Percentiles rank a stretch among this genome's conserved stretches.
phyloP scores from a whole-genome alignment of 805 yeast genomes.

The Candida namnaoensis region DNA sequence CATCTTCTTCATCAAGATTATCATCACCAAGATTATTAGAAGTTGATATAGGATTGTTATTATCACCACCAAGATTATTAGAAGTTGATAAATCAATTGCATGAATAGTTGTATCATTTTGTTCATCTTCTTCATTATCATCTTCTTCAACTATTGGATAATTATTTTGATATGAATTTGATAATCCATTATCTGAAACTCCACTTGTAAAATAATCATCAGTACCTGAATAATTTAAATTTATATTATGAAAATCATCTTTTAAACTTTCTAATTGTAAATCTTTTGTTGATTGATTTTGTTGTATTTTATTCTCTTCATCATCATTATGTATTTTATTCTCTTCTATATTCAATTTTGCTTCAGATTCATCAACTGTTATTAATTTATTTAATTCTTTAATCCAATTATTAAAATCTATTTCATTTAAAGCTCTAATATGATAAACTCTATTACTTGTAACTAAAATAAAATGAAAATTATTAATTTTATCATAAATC shows the following conservation, averaged over 20 bases:
- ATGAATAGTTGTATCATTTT: too few relatives aligned
- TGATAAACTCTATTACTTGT: conserved; percentile 14
- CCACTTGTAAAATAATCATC: conserved; percentile 15
- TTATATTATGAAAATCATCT: conserved; percentile 2
- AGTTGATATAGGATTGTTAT: too few relatives aligned
- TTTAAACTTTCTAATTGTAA: background rate
- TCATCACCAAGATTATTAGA: background rate
- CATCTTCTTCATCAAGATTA: conserved; percentile 1
- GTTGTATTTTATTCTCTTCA: conserved; percentile 1
- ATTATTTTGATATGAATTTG: background rate
- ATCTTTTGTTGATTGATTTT: too few relatives aligned
- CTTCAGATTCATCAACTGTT: background rate
- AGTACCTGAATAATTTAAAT: conserved; percentile 12
- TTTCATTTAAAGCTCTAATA: conserved; percentile 10
- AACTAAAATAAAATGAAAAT: conserved; percentile 14
- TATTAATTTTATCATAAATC: conserved; percentile 11
- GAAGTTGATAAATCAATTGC: too few relatives aligned
- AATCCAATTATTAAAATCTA: conserved; percentile 15
- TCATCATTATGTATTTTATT: conserved; percentile 10
- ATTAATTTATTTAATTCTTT: conserved; percentile 1
- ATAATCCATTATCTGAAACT: conserved; percentile 5
- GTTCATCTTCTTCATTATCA: background rate
- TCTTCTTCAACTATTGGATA: background rate
- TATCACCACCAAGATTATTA: too few relatives aligned
- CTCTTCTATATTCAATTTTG: conserved; percentile 4